Percentiles rank a stretch among this genome's conserved stretches.
Conservation (phyloP, 2,329 filamentous ascomycete species). For the Monilinia aucupariae region DNA sequence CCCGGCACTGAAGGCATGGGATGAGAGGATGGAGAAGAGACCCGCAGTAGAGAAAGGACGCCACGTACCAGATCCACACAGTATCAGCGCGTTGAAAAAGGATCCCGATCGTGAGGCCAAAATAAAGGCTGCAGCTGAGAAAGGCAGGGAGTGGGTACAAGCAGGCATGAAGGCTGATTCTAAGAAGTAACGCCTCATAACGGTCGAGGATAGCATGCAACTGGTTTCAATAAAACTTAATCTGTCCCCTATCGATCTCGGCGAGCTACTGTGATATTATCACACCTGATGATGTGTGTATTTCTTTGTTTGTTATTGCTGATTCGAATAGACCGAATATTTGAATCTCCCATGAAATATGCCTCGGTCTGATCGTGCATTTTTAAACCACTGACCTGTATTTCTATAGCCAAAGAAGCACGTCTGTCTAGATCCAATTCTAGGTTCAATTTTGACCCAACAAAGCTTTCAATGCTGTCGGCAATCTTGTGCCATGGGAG, state of each 20-base stretch:
- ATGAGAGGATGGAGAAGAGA: conserved; percentile 62
- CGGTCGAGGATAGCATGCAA: background rate
- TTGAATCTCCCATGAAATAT: background rate
- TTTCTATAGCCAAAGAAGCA: background rate
- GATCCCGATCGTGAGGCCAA: conserved; percentile 40
- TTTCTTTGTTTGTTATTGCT: background rate
- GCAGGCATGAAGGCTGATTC: conserved; percentile 50
- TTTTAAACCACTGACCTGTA: background rate
- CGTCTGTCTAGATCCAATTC: background rate
- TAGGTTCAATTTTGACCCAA: background rate
- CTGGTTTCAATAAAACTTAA: background rate
- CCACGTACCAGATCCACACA: conserved; percentile 64
- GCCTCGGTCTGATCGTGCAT: background rate
- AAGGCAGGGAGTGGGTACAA: conserved; percentile 59
- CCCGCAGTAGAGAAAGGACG: conserved; percentile 70
- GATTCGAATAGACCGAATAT: background rate
- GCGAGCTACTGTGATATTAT: background rate
- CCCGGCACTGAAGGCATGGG: conserved; percentile 70
- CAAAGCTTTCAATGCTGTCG: background rate
- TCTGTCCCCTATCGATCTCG: no score
- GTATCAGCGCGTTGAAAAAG: conserved; percentile 46
- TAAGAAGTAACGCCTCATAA: conserved; percentile 23
- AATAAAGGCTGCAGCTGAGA: conserved; percentile 51
- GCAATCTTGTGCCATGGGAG: background rate
- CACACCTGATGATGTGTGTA: background rate